Evolutionary conservation across 2,329 filamentous ascomycete genomes (phyloP).

Genomic region (Pseudocercospora macadamiae): DNA sequence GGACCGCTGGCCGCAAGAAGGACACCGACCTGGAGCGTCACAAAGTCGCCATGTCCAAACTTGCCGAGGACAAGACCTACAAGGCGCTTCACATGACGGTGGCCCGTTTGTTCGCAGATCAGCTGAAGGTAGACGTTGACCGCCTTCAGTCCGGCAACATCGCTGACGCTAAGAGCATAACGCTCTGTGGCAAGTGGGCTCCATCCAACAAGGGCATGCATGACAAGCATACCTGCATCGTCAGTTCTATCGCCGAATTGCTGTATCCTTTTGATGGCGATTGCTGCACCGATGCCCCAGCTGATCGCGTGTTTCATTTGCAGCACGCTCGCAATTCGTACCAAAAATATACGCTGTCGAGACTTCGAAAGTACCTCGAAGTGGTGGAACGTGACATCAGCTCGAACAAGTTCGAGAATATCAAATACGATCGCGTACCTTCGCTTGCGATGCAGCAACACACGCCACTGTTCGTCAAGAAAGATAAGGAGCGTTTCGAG

Average conservation of each 20-base stretch:
- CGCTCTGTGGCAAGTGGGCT: constrained; percentile 64
- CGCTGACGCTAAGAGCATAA: constrained; percentile 51
- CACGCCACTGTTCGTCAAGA: constrained; percentile 51
- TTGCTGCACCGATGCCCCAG: constrained; percentile 37
- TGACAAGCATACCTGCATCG: constrained; percentile 61
- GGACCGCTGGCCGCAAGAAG: constrained; percentile 35
- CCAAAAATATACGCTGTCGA: constrained; percentile 53
- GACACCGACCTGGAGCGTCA: constrained; percentile 46
- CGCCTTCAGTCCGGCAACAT: constrained; percentile 46
- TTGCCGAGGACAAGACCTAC: constrained; percentile 53
- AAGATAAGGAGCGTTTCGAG: constrained; percentile 56
- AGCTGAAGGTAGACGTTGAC: constrained; percentile 54
- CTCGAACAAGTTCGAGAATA: constrained; percentile 50
- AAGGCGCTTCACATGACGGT: constrained; percentile 56
- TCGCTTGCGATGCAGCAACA: constrained; percentile 62
- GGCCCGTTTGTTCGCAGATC: constrained; percentile 60
- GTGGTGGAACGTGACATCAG: constrained; percentile 59
- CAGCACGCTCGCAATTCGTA: constrained; percentile 58
- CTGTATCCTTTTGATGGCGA: constrained; percentile 48
- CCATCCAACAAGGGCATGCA: constrained; percentile 59
- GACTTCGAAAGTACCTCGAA: constrained; percentile 57
- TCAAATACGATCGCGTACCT: constrained; percentile 61
- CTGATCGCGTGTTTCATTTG: constrained; percentile 54
- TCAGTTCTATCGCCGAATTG: constrained; percentile 61
- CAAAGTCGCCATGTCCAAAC: constrained; percentile 44